Base-by-base conservation (phyloP, 2,329 filamentous ascomycete genomes). In the Botrytis medusae region DNA sequence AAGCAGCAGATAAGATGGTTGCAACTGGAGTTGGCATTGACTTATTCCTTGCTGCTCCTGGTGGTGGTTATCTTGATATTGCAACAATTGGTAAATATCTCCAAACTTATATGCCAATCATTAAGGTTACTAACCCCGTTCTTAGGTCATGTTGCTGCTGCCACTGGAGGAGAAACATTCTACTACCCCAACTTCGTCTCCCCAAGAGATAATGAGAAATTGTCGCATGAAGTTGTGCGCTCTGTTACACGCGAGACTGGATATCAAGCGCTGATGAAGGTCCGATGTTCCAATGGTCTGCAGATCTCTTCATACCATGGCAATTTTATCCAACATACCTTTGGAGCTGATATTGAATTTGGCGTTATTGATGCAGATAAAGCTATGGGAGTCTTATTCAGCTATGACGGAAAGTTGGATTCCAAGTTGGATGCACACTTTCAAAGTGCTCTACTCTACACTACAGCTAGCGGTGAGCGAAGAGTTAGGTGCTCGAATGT, bases 181-280 rank as follows among this genome's bases (percentile, higher is more conserved):
- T 98, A 97, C 84, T 99, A 97, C 81, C 95, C 96, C 63, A 99
- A 98, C 82, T 99, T 97, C 84, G 91, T 97, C 74, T 90, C 92
- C 12, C 93, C 93, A 12, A 90, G 96, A 54, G 96, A 99, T 82
- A 90, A 91, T 61, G 87, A 93, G 72, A 97, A 95, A 84, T 84
- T 99, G 57, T 92, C 91, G 3, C 88, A 92, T 65, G 96, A 99
- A 84, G 90, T 99, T 76, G 89, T 91, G 77, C 95, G 98, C 80
- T 90, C 93, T 0, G 90, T 98, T 44, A 94, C 91, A 4, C 88
- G 96, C 75, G 95, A 98, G 82, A 97, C 95, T 64, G 96, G 96
- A 34, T 98, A 93, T 84, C 95, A 98, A 83, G 94, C 94, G 32
- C 85, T 99, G 78, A 97, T 99, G 93, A 99, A 99, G 86, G 95